Conservation (phyloP, 176 grass and related monocot species). For the Bolboschoenus planiculmis region DNA sequence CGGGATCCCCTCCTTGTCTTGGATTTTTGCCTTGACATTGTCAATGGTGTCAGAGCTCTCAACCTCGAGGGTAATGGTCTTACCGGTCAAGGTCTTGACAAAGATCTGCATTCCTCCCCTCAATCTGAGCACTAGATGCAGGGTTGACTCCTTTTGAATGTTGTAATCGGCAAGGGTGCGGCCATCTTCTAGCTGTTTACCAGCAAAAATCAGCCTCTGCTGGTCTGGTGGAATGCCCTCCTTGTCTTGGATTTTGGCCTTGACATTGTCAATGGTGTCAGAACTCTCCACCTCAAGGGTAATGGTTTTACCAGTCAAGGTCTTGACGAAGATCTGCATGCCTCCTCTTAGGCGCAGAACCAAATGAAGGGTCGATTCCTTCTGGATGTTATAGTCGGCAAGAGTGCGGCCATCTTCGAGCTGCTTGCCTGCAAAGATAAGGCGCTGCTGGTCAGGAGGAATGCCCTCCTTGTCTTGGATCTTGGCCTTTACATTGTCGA, state of each 20-base stretch:
- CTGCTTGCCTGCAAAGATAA: neutral
- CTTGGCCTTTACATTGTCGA: neutral
- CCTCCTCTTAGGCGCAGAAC: neutral
- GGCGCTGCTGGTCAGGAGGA: neutral
- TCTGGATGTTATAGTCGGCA: neutral
- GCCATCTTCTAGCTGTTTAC: neutral
- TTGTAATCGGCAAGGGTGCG: neutral
- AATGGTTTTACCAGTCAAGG: neutral
- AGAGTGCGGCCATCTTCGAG: neutral
- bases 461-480: slow-evolving; percentile 2
- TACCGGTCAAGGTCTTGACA: neutral
- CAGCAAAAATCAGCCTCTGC: neutral
- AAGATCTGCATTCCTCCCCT: slow-evolving; percentile 24
- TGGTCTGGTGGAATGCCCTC: neutral
- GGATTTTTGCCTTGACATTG: neutral
- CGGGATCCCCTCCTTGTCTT: neutral
- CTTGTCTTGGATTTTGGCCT: neutral
- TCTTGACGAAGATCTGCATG: slow-evolving; percentile 1
- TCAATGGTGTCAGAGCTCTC: neutral
- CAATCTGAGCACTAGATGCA: neutral
- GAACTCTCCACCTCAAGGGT: neutral
- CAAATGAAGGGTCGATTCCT: neutral
- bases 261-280: neutral
- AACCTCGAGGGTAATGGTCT: neutral
- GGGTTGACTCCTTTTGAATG: neutral